Conservation (phyloP, 2,329 filamentous ascomycete genomes). For the Phaeosphaeria sp. region DNA sequence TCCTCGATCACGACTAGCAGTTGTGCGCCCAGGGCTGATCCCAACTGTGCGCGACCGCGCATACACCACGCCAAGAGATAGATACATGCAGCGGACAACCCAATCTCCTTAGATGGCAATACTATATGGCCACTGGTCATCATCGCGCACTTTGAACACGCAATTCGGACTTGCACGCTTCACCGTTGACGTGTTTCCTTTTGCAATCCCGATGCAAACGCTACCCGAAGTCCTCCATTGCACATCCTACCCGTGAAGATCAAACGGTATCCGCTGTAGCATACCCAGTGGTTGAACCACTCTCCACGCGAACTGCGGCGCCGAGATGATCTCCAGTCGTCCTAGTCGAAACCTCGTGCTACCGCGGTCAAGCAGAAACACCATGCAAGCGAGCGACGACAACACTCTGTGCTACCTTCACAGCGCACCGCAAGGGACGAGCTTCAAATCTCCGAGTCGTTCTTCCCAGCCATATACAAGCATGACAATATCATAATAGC, state of each 20-base stretch:
- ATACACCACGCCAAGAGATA: background rate
- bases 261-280: background rate
- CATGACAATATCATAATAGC: background rate
- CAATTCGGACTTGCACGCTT: background rate
- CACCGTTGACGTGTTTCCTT: background rate
- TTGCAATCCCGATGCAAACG: background rate
- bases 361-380: background rate
- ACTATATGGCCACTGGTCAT: background rate
- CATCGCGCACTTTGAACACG: background rate
- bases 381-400: background rate
- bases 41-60: background rate
- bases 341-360: background rate
- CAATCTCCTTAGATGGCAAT: background rate
- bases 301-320: background rate
- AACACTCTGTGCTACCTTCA: slow-evolving; percentile 3
- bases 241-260: background rate
- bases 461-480: background rate
- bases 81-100: background rate
- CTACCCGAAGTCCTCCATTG: background rate
- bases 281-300: slow-evolving; percentile 5
- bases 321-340: slow-evolving; percentile 2
- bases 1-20: background rate
- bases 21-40: slow-evolving; percentile 3
- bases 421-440: slow-evolving; percentile 6
- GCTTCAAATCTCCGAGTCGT: slow-evolving; percentile 1